Evolutionary conservation across 176 grass and related monocot genomes (phyloP).

Genomic region (Oryza officinalis): DNA sequence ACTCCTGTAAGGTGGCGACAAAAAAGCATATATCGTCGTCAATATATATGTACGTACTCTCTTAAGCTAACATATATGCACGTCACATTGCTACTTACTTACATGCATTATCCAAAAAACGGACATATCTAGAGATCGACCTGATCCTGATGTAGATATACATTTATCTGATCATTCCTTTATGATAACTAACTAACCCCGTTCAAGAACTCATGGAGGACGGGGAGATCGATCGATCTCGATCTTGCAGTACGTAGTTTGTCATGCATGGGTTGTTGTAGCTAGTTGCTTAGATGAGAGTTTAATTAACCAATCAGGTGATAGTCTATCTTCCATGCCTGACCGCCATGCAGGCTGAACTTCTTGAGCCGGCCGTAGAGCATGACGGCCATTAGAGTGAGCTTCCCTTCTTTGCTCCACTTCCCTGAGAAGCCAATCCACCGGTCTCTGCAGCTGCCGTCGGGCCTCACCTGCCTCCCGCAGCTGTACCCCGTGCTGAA

Average conservation of each 20-base stretch:
- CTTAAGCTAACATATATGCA: no score
- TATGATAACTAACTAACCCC: no score
- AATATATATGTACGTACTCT: no score
- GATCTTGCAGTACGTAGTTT: background rate
- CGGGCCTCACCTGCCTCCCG: slow-evolving; percentile 45
- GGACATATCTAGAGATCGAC: no score
- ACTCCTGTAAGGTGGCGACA: no score
- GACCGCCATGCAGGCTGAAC: slow-evolving; percentile 57
- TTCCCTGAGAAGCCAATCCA: slow-evolving; percentile 59
- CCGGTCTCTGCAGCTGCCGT: slow-evolving; percentile 48
- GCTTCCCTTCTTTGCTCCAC: slow-evolving; percentile 78
- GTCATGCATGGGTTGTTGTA: no score
- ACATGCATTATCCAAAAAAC: no score
- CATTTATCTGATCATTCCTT: no score
- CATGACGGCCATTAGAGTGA: slow-evolving; percentile 73
- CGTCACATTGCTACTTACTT: no score
- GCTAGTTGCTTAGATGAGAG: background rate
- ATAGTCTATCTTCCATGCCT: slow-evolving; percentile 51
- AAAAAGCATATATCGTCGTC: no score
- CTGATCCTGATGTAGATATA: no score
- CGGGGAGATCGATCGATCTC: background rate
- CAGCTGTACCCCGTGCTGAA: slow-evolving; percentile 91
- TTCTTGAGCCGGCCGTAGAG: slow-evolving; percentile 84
- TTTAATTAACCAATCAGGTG: background rate
- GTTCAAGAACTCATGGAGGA: no score